phyloP scores from a whole-genome alignment of 2,329 filamentous ascomycete species.

The Aspergillus unguis region DNA sequence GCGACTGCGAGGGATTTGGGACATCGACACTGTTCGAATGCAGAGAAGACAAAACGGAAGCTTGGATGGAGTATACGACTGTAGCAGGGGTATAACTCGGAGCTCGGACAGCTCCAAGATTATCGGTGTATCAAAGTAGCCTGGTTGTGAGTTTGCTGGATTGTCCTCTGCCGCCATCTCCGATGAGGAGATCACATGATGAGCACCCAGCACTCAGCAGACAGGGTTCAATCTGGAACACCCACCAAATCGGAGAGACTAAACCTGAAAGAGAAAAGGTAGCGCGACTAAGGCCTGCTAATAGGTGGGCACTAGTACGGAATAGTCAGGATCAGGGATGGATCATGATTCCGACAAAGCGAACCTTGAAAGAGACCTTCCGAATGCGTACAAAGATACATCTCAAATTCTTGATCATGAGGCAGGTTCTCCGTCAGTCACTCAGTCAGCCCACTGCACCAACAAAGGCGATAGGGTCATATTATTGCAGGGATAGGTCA shows the following conservation, averaged over 20 bases:
- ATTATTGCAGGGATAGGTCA: neutral
- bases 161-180: neutral
- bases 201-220: neutral
- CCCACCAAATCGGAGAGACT: neutral
- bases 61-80: neutral
- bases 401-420: neutral
- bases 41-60: neutral
- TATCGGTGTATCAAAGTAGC: neutral
- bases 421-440: neutral
- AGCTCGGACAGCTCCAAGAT: neutral
- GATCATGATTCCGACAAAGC: neutral
- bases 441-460: neutral
- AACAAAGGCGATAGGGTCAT: neutral
- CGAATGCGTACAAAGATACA: neutral
- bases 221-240: neutral
- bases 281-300: slow-evolving; percentile 1
- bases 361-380: neutral
- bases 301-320: neutral
- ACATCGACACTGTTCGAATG: too few species aligned
- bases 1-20: too few species aligned
- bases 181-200: neutral
- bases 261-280: neutral
- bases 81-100: too few species aligned
- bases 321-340: neutral
- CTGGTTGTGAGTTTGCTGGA: neutral